Percentiles rank a stretch among this genome's conserved stretches.
Conservation (phyloP, 768 basidiomycete genomes). For the Xerocomus brunneocitrinus region DNA sequence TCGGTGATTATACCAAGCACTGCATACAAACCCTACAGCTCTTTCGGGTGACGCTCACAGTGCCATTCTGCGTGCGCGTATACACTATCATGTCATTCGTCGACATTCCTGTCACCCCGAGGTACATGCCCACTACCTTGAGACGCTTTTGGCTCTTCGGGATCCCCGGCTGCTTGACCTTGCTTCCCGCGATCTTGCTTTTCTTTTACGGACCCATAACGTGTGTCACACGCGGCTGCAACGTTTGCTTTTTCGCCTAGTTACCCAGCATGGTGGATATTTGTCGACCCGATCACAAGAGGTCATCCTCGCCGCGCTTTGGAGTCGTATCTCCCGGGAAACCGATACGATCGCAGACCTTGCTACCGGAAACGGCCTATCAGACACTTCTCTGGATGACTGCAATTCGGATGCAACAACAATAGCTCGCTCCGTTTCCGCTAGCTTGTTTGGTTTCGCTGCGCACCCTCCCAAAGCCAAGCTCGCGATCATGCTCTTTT, state of each 20-base stretch:
- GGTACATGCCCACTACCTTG: conserved; percentile 46
- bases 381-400: neutral
- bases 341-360: neutral
- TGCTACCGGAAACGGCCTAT: neutral
- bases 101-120: conserved; percentile 35
- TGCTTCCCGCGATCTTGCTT: conserved; percentile 33
- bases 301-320: conserved; percentile 34
- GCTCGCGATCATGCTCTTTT: conserved; percentile 2
- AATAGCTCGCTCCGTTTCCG: conserved; percentile 14
- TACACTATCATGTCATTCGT: conserved; percentile 39
- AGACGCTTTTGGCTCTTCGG: conserved; percentile 33
- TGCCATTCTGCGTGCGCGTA: conserved; percentile 32
- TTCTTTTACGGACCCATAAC: conserved; percentile 30
- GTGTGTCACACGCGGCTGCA: conserved; percentile 35
- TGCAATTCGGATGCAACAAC: conserved; percentile 5
- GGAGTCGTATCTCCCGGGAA: conserved; percentile 27
- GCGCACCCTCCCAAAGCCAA: neutral
- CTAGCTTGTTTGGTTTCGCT: conserved; percentile 6
- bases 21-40: conserved; percentile 12
- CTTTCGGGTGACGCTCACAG: conserved; percentile 6
- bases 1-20: neutral
- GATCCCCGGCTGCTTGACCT: conserved; percentile 26
- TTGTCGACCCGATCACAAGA: conserved; percentile 30
- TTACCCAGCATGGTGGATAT: conserved; percentile 26
- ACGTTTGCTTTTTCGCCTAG: conserved; percentile 39